Base-by-base conservation (phyloP, 192 early-diverging fungal species). In the Haplosporangium gracile region DNA sequence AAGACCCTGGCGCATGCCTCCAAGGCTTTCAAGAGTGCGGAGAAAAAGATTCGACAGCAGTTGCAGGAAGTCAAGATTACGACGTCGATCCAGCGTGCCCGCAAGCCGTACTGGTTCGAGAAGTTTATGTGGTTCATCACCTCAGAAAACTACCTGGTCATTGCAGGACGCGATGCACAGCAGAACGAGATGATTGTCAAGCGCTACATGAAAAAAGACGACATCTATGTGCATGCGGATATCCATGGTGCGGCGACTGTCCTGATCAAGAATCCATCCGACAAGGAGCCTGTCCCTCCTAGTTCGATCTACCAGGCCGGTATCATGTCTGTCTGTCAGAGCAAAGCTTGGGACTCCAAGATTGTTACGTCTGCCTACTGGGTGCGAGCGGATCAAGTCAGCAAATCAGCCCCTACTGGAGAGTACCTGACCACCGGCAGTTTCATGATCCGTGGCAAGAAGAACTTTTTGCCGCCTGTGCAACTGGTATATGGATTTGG, bases 51-150 rank as follows among this genome's bases (percentile, higher is more conserved):
- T 76, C 87, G 92, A 43, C 90, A 93, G 49, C 96, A 97, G 60
- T 82, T 99, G 34, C 93, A 95, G 75, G 92, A 94, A 43, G 94
- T 93, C 70, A 92, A 93, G 70, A 92, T 93, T n/a, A 96, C 93
- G 0, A 91, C 94, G 0, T 93, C 92, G 8, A 97, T 97, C 73
- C 94, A 92, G 57, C 94, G 97, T 81, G 93, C 94, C 75, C 96
- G 99, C 77, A 97, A 97, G 76, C 96, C 97, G 22, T 95, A 94
- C 51, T 99, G 98, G 98, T 99, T 99, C 89, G 99, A 99, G 88
- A 98, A 98, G 90, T 99, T 99, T 77, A 78, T 96, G 40, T 99
- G 98, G 98, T 99, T 98, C 77, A 89, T 99, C 32, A 95, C 95
- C 24, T 94, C 95, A 1, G 99, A 99, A 75, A 97, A 97, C 81